A percentile compares a stretch with the other conserved stretches of the same genome.
Evolutionary conservation across 148 eudicot species (phyloP).

Genomic region (Diospyros lotus): DNA sequence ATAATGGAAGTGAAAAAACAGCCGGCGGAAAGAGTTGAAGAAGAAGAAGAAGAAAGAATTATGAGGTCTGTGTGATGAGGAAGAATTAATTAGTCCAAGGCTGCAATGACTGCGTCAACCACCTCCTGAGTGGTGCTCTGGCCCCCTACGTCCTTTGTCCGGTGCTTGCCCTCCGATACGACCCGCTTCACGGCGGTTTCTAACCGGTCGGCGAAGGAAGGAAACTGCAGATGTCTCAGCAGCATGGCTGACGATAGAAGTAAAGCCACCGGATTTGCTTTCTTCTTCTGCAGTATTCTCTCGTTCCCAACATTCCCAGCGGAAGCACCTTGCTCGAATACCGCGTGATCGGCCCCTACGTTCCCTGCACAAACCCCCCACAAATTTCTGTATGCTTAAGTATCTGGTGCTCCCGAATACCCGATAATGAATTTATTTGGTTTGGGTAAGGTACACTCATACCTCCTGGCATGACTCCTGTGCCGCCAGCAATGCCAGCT

Average conservation of each 20-base stretch:
- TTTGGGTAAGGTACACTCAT: neutral
- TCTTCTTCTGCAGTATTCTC: constrained; percentile 30
- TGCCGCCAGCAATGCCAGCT: constrained; percentile 61
- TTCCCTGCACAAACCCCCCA: constrained; percentile 25
- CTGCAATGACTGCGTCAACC: constrained; percentile 41
- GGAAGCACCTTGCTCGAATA: constrained; percentile 62
- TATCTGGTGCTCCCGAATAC: too few species aligned
- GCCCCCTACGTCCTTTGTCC: constrained; percentile 51
- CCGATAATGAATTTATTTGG: too few species aligned
- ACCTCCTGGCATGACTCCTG: constrained; percentile 67
- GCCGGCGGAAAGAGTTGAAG: too few species aligned
- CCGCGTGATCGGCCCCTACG: constrained; percentile 46
- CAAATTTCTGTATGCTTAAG: too few species aligned
- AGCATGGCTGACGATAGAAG: constrained; percentile 58
- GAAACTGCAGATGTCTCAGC: constrained; percentile 57
- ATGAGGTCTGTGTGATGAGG: too few species aligned
- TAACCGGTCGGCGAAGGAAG: constrained; percentile 51
- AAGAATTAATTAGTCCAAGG: constrained; percentile 18
- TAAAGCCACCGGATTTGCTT: constrained; percentile 57
- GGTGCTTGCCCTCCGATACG: constrained; percentile 36
- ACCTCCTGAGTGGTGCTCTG: constrained; percentile 43
- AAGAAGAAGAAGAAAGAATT: too few species aligned
- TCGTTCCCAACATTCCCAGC: constrained; percentile 50
- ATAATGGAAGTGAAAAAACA: too few species aligned
- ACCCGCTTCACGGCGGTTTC: constrained; percentile 56